A percentile compares a stretch with the other conserved stretches of the same genome.
Conservation (phyloP, 768 basidiomycete genomes). For the Calvatia gigantea region DNA sequence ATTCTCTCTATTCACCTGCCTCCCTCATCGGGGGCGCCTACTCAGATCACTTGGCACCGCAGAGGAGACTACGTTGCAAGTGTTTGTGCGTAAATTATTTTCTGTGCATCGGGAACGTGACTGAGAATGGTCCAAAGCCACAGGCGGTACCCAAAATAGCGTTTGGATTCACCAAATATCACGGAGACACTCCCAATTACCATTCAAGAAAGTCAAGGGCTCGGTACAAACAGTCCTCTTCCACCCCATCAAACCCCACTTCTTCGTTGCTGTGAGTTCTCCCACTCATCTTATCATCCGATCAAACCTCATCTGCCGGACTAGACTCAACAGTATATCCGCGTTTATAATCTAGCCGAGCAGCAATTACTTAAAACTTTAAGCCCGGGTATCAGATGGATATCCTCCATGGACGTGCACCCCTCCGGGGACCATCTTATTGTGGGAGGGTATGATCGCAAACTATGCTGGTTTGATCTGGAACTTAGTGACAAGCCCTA, state of each 20-base stretch:
- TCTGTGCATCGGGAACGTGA: constrained; percentile 9
- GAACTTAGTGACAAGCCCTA: constrained; percentile 96
- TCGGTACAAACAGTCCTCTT: constrained; percentile 87
- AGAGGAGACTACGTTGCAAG: constrained; percentile 95
- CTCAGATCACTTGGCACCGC: constrained; percentile 88
- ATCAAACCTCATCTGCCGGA: constrained; percentile 13
- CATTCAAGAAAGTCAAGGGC: constrained; percentile 95
- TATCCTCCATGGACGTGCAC: constrained; percentile 96
- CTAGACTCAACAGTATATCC: constrained; percentile 94
- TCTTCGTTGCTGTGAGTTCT: constrained; percentile 91
- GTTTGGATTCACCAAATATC: constrained; percentile 97
- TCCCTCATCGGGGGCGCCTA: constrained; percentile 63
- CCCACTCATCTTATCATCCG: constrained; percentile 2
- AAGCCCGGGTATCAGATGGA: constrained; percentile 94
- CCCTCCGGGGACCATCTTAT: constrained; percentile 95
- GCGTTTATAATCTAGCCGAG: constrained; percentile 91
- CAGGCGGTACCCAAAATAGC: constrained; percentile 67
- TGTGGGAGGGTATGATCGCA: constrained; percentile 96
- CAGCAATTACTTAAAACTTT: constrained; percentile 95
- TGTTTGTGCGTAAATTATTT: constrained; percentile 68
- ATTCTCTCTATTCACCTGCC: constrained; percentile 63
- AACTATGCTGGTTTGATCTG: constrained; percentile 98
- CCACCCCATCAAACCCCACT: constrained; percentile 92
- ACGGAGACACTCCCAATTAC: constrained; percentile 93
- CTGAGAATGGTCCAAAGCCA: constrained; percentile 37